Evolutionary conservation across 2,329 filamentous ascomycete genomes (phyloP).

Genomic region (Cladosporium sp.): DNA sequence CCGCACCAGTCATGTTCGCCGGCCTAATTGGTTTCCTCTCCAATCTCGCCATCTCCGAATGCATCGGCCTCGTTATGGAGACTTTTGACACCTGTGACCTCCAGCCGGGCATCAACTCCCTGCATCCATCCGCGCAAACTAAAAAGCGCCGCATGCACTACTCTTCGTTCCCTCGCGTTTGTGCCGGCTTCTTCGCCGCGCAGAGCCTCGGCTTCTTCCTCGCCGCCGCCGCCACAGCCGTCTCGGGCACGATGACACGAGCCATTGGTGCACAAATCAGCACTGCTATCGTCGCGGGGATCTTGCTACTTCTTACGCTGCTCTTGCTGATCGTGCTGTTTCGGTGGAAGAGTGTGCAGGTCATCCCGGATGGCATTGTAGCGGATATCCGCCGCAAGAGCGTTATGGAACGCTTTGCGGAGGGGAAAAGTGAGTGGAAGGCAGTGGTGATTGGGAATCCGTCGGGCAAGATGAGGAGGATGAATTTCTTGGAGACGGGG

Average conservation of each 20-base stretch:
- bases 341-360: conserved; percentile 67
- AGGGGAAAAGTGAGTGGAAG: conserved; percentile 60
- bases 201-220: conserved; percentile 70
- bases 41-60: conserved; percentile 73
- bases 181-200: conserved; percentile 69
- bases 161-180: conserved; percentile 73
- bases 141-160: conserved; percentile 65
- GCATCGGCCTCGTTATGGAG: conserved; percentile 77
- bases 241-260: conserved; percentile 68
- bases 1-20: conserved; percentile 65
- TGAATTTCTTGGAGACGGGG: conserved; percentile 73
- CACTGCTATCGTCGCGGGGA: conserved; percentile 68
- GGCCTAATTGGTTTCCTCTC: conserved; percentile 69
- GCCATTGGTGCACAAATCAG: conserved; percentile 67
- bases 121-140: conserved; percentile 43
- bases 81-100: conserved; percentile 80
- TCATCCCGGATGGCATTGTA: conserved; percentile 63
- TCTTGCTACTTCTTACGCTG: conserved; percentile 66
- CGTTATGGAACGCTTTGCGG: conserved; percentile 11
- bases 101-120: conserved; percentile 66
- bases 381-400: conserved; percentile 26
- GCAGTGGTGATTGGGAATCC: conserved; percentile 73
- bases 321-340: conserved; percentile 63
- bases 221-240: conserved; percentile 67
- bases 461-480: conserved; percentile 65